Conservation (phyloP, 1,139 yeast species). For the Magnusiomyces sp. region DNA sequence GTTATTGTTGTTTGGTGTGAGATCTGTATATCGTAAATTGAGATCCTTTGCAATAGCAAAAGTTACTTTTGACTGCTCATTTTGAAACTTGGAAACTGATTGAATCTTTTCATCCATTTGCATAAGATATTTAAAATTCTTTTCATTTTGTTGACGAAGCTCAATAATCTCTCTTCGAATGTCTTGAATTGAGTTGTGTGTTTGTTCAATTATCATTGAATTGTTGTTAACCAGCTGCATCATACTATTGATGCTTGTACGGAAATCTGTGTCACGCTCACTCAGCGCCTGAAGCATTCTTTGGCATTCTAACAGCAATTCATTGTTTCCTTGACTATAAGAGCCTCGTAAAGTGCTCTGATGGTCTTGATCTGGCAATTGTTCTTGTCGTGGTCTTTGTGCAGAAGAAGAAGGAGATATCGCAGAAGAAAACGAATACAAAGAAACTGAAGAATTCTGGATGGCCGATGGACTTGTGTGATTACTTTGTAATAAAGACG, state of each 20-base stretch:
- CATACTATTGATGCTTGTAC: background rate
- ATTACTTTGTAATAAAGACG: too few relatives aligned
- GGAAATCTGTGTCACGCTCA: background rate
- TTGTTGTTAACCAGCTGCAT: background rate
- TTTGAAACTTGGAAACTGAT: background rate
- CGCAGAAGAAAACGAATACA: too few relatives aligned
- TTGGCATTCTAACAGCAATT: background rate
- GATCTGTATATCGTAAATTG: background rate
- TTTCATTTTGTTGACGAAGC: background rate
- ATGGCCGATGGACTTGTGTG: too few relatives aligned
- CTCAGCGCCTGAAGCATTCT: background rate
- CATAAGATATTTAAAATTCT: background rate
- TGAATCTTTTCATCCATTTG: background rate
- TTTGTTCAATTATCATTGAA: background rate
- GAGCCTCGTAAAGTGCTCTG: background rate
- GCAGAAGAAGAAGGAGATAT: too few relatives aligned
- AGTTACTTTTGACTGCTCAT: constrained; percentile 1
- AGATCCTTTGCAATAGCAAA: background rate
- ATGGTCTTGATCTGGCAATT: too few relatives aligned
- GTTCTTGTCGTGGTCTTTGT: too few relatives aligned
- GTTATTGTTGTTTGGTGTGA: background rate
- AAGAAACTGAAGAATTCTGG: too few relatives aligned
- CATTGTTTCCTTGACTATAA: background rate
- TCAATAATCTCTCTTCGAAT: background rate
- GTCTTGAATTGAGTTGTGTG: background rate